A percentile compares a stretch with the other conserved stretches of the same genome.
phyloP scores from a whole-genome alignment of 1,139 yeast genomes.

The Yamadazyma triangularis region DNA sequence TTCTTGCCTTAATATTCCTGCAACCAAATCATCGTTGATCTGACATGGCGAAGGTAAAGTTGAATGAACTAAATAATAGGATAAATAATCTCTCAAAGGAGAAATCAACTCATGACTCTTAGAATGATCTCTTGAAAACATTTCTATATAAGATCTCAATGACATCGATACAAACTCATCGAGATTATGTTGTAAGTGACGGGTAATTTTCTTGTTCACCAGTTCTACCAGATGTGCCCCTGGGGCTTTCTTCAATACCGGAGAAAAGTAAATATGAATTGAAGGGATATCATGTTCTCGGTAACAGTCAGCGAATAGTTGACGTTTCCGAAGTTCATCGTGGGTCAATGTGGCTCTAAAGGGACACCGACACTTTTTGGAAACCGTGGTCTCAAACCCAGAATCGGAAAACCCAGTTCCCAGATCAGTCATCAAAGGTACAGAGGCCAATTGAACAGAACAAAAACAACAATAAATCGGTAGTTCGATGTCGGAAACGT shows the following conservation, averaged over 20 bases:
- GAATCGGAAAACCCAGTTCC: too few species aligned
- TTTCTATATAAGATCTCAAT: background rate
- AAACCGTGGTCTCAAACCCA: slow-evolving; percentile 20
- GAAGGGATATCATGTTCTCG: background rate
- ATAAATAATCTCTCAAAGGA: slow-evolving; percentile 9
- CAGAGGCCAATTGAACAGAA: slow-evolving; percentile 6
- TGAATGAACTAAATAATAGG: slow-evolving; percentile 7
- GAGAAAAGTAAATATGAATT: background rate
- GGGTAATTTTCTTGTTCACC: background rate
- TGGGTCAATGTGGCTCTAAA: slow-evolving; percentile 7
- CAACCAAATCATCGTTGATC: slow-evolving; percentile 20
- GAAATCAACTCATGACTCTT: slow-evolving; percentile 1
- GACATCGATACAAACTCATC: background rate
- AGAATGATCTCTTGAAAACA: background rate
- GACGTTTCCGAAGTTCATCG: slow-evolving; percentile 17
- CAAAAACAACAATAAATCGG: slow-evolving; percentile 18
- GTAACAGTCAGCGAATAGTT: slow-evolving; percentile 14
- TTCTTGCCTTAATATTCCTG: slow-evolving; percentile 30
- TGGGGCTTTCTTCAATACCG: background rate
- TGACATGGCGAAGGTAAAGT: slow-evolving; percentile 14
- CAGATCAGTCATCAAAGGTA: slow-evolving; percentile 14
- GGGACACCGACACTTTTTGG: slow-evolving; percentile 1
- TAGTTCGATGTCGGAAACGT: slow-evolving; percentile 2
- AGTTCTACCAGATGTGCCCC: background rate
- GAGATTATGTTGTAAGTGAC: background rate